Percentiles rank a stretch among this genome's conserved stretches.
phyloP scores from a whole-genome alignment of 179 eudicot genomes.

The Patellifolia procumbens region DNA sequence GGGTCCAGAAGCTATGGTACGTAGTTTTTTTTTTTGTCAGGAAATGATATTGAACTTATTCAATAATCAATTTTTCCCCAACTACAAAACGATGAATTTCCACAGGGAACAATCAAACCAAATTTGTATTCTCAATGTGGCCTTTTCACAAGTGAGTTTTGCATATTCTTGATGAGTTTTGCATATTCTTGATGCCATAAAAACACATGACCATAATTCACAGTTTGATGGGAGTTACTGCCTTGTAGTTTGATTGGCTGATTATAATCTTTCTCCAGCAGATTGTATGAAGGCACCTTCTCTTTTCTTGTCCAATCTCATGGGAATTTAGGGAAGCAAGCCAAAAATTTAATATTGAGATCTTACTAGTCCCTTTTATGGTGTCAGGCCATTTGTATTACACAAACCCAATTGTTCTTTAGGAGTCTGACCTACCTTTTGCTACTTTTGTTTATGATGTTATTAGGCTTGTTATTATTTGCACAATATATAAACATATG shows the following conservation, averaged over 20 bases:
- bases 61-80: too few species aligned
- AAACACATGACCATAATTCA: not conserved
- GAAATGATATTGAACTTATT: too few species aligned
- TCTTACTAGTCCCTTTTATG: not conserved
- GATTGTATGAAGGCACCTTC: not conserved
- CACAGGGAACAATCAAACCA: too few species aligned
- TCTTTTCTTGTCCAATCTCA: constrained; percentile 14
- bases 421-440: not conserved
- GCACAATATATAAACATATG: not conserved
- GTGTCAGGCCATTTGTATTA: constrained; percentile 9
- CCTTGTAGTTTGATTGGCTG: constrained; percentile 3
- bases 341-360: not conserved
- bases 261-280: constrained; percentile 6
- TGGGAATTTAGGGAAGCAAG: constrained; percentile 25
- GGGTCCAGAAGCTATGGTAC: too few species aligned
- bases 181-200: not conserved
- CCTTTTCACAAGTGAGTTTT: too few species aligned
- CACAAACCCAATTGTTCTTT: constrained; percentile 12
- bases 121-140: too few species aligned
- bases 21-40: too few species aligned
- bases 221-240: not conserved
- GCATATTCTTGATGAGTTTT: too few species aligned
- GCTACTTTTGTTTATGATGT: not conserved
- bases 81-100: too few species aligned
- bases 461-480: constrained; percentile 5